These are phyloP conservation scores for Cudoniella acicularis DNA, from an alignment of 495 filamentous ascomycete genomes.

Conservation along the genomic window DNA sequence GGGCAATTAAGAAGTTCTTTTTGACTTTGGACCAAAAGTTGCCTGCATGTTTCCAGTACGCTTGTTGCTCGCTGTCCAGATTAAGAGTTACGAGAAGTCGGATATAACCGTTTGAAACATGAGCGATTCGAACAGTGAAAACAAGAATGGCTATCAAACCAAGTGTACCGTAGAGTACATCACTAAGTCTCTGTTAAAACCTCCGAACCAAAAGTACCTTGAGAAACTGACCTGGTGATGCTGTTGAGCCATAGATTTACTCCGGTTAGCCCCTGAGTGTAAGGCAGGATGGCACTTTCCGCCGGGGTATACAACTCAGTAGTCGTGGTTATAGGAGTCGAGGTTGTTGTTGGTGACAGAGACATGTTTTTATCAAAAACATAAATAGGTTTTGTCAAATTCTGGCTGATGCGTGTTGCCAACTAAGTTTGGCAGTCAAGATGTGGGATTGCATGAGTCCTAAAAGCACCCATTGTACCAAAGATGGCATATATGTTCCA, in stretches of 20 bases:
- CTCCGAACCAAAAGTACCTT: background rate
- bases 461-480: too few species aligned
- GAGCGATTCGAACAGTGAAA: constrained; percentile 35
- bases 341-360: background rate
- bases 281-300: background rate
- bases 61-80: constrained; percentile 35
- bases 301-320: background rate
- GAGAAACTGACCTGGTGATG: background rate
- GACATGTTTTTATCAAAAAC: background rate
- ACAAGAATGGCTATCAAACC: constrained; percentile 28
- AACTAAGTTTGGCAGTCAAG: background rate
- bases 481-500: background rate
- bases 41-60: constrained; percentile 44
- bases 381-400: background rate
- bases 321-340: background rate
- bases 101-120: constrained; percentile 38
- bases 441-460: background rate
- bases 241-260: constrained; percentile 7
- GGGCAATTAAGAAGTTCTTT: constrained; percentile 74
- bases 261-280: background rate
- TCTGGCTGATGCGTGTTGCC: background rate
- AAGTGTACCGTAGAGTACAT: constrained; percentile 1
- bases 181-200: background rate
- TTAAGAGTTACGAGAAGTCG: constrained; percentile 45
- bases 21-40: constrained; percentile 57